phyloP scores from a whole-genome alignment of 345 rosid species.

The Pseudoturritis turrita region DNA sequence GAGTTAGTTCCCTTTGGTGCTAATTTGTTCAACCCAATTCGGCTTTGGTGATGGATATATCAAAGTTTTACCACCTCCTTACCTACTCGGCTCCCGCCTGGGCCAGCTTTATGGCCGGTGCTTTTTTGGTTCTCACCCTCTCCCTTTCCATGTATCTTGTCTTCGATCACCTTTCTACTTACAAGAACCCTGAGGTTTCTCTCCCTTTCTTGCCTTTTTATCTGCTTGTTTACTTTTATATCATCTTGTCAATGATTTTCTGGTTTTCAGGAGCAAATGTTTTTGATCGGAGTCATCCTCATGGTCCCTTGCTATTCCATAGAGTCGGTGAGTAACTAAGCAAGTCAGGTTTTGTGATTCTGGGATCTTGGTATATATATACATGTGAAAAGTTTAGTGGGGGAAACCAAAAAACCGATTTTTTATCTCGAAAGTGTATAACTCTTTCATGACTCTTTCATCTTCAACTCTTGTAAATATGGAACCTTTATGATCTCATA shows the following conservation, averaged over 20 bases:
- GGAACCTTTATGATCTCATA: not conserved
- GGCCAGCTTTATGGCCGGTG: constrained; percentile 65
- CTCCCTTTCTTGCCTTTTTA: not conserved
- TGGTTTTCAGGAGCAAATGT: constrained; percentile 78
- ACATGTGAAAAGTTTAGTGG: not conserved
- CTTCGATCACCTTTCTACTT: constrained; percentile 89
- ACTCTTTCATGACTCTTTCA: not conserved
- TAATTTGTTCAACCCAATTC: not conserved
- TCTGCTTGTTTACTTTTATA: not conserved
- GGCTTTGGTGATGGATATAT: constrained; percentile 15
- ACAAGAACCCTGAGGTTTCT: constrained; percentile 93
- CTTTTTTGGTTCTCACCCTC: constrained; percentile 51
- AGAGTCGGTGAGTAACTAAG: constrained; percentile 66
- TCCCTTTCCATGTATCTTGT: constrained; percentile 75
- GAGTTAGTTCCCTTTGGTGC: not conserved
- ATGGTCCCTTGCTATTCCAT: constrained; percentile 97
- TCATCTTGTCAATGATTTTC: not conserved
- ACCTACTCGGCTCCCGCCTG: constrained; percentile 61
- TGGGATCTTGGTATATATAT: no score
- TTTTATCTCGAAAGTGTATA: not conserved
- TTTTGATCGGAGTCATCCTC: constrained; percentile 92
- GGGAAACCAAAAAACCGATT: no score
- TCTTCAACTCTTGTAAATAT: not conserved
- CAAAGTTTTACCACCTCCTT: constrained; percentile 26
- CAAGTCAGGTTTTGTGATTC: not conserved